phyloP scores from a whole-genome alignment of 176 grass and related monocot genomes.

The Oryza rufipogon region DNA sequence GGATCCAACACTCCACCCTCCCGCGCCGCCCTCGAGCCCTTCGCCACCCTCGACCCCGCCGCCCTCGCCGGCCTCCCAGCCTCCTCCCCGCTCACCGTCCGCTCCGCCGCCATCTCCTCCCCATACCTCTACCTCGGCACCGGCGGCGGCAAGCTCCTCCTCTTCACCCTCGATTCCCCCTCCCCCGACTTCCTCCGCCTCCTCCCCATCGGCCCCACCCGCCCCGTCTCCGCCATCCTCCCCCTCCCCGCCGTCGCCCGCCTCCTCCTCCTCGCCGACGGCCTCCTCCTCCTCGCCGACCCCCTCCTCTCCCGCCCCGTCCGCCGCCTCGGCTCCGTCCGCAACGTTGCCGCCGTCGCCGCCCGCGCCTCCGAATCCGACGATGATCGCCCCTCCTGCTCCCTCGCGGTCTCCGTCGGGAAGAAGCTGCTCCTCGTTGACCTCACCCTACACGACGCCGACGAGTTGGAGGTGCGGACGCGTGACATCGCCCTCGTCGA shows the following conservation, averaged over 20 bases:
- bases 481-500: constrained; percentile 70
- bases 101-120: constrained; percentile 61
- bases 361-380: constrained; percentile 23
- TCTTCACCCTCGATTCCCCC: constrained; percentile 55
- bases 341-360: constrained; percentile 59
- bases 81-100: constrained; percentile 75
- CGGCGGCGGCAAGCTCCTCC: constrained; percentile 83
- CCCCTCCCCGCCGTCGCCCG: constrained; percentile 59
- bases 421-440: constrained; percentile 75
- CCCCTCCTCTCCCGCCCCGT: constrained; percentile 62
- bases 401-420: constrained; percentile 47
- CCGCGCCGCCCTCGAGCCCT: constrained; percentile 57
- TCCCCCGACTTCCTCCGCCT: constrained; percentile 62
- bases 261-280: constrained; percentile 54
- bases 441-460: constrained; percentile 54
- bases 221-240: constrained; percentile 77
- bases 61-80: constrained; percentile 58
- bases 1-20: constrained; percentile 42
- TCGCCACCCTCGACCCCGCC: constrained; percentile 77
- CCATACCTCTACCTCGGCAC: constrained; percentile 82
- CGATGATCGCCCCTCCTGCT: constrained; percentile 35
- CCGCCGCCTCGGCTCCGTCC: constrained; percentile 73
- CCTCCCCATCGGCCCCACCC: constrained; percentile 53
- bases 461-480: constrained; percentile 61
- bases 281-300: constrained; percentile 39